A percentile compares a stretch with the other conserved stretches of the same genome.
Conservation (phyloP, 1,284 basidiomycete genomes). For the Singerocomus rubriflavus region DNA sequence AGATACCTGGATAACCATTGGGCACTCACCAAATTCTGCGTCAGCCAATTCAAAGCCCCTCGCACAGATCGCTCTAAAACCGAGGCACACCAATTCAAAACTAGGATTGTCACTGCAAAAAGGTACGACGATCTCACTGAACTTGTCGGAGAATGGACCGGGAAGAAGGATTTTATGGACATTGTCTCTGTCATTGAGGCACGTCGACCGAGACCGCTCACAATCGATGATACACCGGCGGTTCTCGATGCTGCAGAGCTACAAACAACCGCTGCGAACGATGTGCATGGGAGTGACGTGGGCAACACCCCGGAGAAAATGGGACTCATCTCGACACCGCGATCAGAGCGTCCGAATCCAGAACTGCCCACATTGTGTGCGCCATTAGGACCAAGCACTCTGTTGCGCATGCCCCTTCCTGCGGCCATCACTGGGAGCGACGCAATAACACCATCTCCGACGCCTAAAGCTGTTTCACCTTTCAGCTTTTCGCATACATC, state of each 20-base stretch:
- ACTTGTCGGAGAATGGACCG: conserved; percentile 58
- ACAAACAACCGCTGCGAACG: not conserved
- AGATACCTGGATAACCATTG: conserved; percentile 77
- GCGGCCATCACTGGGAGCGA: conserved; percentile 41
- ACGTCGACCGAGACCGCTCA: conserved; percentile 32
- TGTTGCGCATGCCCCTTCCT: conserved; percentile 37
- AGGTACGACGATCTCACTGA: conserved; percentile 58
- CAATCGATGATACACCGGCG: conserved; percentile 5
- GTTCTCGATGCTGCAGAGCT: not conserved
- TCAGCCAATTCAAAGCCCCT: conserved; percentile 72
- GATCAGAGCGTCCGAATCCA: conserved; percentile 35
- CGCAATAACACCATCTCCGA: conserved; percentile 45
- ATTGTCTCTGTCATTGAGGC: conserved; percentile 54
- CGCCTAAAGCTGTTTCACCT: conserved; percentile 22
- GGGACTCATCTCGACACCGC: conserved; percentile 33
- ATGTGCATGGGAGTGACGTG: not conserved
- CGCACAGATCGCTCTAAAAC: conserved; percentile 54
- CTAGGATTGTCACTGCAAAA: conserved; percentile 61
- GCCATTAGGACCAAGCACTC: conserved; percentile 38
- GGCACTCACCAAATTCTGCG: conserved; percentile 90
- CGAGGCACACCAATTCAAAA: conserved; percentile 56
- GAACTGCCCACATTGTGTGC: conserved; percentile 38
- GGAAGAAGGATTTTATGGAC: conserved; percentile 57
- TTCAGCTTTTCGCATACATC: conserved; percentile 7
- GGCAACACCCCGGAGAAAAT: not conserved